Evolutionary conservation across 768 basidiomycete genomes (phyloP).

Genomic region (Boletus sp.): DNA sequence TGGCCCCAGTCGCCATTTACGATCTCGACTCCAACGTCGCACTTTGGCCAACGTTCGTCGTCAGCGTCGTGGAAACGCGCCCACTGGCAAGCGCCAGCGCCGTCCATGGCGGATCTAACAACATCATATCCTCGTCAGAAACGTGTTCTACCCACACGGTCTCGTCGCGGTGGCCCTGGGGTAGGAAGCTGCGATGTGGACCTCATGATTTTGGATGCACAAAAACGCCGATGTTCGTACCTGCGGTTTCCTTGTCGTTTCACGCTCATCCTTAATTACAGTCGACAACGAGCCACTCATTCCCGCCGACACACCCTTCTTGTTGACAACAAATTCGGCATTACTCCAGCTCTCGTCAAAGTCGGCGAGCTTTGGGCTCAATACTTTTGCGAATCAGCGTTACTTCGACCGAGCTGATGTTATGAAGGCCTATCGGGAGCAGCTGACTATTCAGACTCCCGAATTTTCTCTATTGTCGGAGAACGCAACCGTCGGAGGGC

Average conservation of each 20-base stretch:
- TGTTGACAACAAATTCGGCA: constrained; percentile 69
- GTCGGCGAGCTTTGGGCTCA: constrained; percentile 43
- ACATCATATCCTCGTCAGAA: constrained; percentile 53
- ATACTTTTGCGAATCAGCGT: constrained; percentile 59
- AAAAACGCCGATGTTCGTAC: constrained; percentile 69
- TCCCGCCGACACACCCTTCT: constrained; percentile 58
- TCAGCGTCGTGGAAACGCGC: constrained; percentile 5
- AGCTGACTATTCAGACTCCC: constrained; percentile 75
- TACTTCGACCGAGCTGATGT: constrained; percentile 81
- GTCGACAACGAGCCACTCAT: constrained; percentile 73
- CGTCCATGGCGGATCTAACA: constrained; percentile 33
- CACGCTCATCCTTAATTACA: constrained; percentile 31
- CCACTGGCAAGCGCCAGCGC: constrained; percentile 11
- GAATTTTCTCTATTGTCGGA: constrained; percentile 50
- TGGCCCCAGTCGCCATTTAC: constrained; percentile 1
- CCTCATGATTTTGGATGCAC: constrained; percentile 77
- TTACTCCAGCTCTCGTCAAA: constrained; percentile 42
- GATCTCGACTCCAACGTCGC: background rate
- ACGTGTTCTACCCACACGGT: constrained; percentile 78
- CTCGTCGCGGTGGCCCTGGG: constrained; percentile 76
- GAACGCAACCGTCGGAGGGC: constrained; percentile 57
- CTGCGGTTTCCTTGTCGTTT: constrained; percentile 6
- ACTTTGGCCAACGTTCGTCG: constrained; percentile 1
- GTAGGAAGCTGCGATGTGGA: constrained; percentile 79
- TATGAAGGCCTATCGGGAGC: constrained; percentile 63